Evolutionary conservation across 2,329 filamentous ascomycete species (phyloP), one percentile per base, ranked within the genome.

Genomic region (Calonectria henricotiae): DNA sequence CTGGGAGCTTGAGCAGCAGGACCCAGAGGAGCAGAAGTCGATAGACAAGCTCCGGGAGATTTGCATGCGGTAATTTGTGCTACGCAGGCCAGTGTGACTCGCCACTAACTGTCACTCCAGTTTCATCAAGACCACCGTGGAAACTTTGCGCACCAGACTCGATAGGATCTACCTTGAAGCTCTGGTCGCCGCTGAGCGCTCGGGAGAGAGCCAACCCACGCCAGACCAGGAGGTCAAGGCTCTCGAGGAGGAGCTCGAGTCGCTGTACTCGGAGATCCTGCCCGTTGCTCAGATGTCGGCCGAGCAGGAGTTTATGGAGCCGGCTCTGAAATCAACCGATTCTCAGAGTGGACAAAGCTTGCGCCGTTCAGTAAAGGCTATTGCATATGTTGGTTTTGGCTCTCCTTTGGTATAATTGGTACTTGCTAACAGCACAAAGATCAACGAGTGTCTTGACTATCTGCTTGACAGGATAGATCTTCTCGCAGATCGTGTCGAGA

Each of bases 281-380:
- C 89, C 91, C 0, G 90, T 94, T 2, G 89, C 91, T 7, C 89
- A 92, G 71, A 94, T 94, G 89, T 89, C 91, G 0, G 86, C 91
- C 1, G 90, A 93, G 73, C 89, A 92, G 74, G 90, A 93, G 77
- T 87, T 91, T 73, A 84, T 92, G 5, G 87, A 89, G 69, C 91
- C 92, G 0, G 89, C 91, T 1, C 81, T 89, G 6, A 81, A 82
- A 66, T 81, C 84, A 0, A 78, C 87, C 5, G 80, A 85, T 7
- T 79, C 82, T 2, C 85, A 82, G 66, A 85, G 84, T 61, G 83
- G 84, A 0, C 82, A 85, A 43, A 84, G 81, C 25, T 73, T 86
- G n/a, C 80, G 79, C 11, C 84, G 84, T 39, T 85, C 88, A 0
- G 81, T 83, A 0, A 82, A 83, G 5, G 87, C 88, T 2, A 75